Evolutionary conservation across 352 stramenopile species (phyloP).

Genomic region (Phytophthora pini): DNA sequence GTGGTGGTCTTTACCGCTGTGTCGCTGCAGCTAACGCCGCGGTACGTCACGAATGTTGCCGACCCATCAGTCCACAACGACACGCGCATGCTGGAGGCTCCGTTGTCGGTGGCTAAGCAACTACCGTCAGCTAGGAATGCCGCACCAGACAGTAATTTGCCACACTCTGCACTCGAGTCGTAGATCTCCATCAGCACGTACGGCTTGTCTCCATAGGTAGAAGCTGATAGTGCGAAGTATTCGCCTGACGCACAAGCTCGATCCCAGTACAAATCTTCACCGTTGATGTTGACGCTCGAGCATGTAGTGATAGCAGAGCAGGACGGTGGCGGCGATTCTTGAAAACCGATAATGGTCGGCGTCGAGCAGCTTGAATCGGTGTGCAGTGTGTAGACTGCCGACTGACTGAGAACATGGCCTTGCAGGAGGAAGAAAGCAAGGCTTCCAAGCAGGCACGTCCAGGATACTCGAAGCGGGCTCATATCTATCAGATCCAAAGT

Average conservation of each 20-base stretch:
- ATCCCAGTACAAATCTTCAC: constrained; percentile 36
- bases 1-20: constrained; percentile 30
- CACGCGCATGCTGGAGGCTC: constrained; percentile 45
- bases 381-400: constrained; percentile 36
- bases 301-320: constrained; percentile 33
- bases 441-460: background rate
- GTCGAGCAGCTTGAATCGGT: constrained; percentile 34
- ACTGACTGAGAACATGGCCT: constrained; percentile 2
- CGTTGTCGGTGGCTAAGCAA: constrained; percentile 51
- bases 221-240: constrained; percentile 19
- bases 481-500: constrained; percentile 5
- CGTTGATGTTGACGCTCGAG: constrained; percentile 24
- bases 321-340: constrained; percentile 28
- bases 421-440: constrained; percentile 7
- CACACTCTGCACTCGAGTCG: constrained; percentile 27
- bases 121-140: constrained; percentile 50
- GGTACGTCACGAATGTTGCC: constrained; percentile 41
- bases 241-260: constrained; percentile 24
- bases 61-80: constrained; percentile 38
- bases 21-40: constrained; percentile 40
- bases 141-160: constrained; percentile 40
- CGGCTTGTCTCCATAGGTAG: constrained; percentile 27
- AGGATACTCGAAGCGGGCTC: constrained; percentile 8
- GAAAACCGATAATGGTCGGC: constrained; percentile 38
- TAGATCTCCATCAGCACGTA: constrained; percentile 51